Conservation (phyloP, 2,329 filamentous ascomycete genomes). For the Colletotrichum noveboracense region DNA sequence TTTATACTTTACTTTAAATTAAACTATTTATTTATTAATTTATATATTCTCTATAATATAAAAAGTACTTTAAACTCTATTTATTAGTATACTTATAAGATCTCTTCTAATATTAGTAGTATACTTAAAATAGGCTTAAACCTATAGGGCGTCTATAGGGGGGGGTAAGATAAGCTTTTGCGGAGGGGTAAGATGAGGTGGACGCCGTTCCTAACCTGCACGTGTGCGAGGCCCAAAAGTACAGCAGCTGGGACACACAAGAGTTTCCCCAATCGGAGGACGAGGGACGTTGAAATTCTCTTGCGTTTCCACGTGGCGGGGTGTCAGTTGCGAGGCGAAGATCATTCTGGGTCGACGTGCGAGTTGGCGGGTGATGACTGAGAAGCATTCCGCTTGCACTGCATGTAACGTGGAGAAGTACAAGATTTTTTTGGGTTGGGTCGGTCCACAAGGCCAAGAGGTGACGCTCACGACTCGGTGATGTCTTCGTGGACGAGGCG, state of each 20-base stretch:
- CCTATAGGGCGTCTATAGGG: too few species aligned
- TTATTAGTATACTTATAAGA: too few species aligned
- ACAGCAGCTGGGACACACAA: background rate
- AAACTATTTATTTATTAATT: too few species aligned
- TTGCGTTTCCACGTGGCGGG: background rate
- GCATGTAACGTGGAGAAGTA: background rate
- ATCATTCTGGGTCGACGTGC: background rate
- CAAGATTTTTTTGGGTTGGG: background rate
- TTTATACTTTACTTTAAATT: too few species aligned
- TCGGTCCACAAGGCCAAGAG: background rate
- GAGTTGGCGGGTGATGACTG: background rate
- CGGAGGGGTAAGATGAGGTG: too few species aligned
- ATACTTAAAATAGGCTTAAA: too few species aligned
- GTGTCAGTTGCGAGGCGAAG: background rate
- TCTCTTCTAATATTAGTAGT: too few species aligned
- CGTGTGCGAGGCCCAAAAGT: background rate
- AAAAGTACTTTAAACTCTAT: too few species aligned
- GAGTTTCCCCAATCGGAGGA: background rate
- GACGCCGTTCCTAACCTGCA: background rate
- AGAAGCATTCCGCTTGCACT: background rate
- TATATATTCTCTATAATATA: too few species aligned
- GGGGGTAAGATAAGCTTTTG: too few species aligned
- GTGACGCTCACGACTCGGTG: background rate
- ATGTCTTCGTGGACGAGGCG: background rate
- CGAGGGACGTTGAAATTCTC: background rate